Conservation (phyloP, 1,284 basidiomycete species). For the Malassezia equina region DNA sequence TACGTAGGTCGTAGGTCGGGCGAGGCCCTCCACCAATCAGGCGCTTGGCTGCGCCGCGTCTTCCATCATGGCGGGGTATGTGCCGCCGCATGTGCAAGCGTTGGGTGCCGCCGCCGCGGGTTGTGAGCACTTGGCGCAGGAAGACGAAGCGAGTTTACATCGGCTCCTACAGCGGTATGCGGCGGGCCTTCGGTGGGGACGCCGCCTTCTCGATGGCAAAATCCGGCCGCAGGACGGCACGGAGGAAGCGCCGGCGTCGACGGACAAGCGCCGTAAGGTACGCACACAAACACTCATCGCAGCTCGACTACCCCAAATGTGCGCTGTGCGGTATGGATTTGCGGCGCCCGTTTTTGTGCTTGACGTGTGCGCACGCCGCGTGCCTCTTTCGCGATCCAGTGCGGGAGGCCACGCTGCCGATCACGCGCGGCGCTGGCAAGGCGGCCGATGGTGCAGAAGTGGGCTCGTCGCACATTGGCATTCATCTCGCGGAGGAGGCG, state of each 20-base stretch:
- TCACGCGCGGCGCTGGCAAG: slow-evolving; percentile 14
- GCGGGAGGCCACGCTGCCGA: not conserved
- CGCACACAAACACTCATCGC: not conserved
- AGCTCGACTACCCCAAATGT: slow-evolving; percentile 40
- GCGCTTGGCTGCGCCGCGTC: not conserved
- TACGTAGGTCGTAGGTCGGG: not conserved
- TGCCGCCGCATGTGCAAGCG: slow-evolving; percentile 1
- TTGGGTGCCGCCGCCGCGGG: slow-evolving; percentile 1
- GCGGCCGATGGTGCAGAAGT: slow-evolving; percentile 21
- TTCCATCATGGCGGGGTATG: not conserved
- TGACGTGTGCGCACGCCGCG: slow-evolving; percentile 33
- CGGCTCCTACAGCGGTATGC: slow-evolving; percentile 28
- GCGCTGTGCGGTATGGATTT: slow-evolving; percentile 27
- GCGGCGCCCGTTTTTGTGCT: slow-evolving; percentile 40
- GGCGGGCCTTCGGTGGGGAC: slow-evolving; percentile 34
- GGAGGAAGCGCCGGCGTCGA: slow-evolving; percentile 17
- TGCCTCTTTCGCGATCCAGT: slow-evolving; percentile 30
- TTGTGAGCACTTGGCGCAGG: slow-evolving; percentile 5
- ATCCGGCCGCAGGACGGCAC: slow-evolving; percentile 21
- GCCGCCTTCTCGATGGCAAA: slow-evolving; percentile 25
- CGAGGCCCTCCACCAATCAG: not conserved
- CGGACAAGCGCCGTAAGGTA: slow-evolving; percentile 8
- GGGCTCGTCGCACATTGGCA: slow-evolving; percentile 14
- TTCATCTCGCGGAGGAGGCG: slow-evolving; percentile 14
- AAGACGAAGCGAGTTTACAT: slow-evolving; percentile 1